These are phyloP conservation scores for Arbutus unedo DNA, from an alignment of 148 eudicot genomes.

Conservation along the genomic window DNA sequence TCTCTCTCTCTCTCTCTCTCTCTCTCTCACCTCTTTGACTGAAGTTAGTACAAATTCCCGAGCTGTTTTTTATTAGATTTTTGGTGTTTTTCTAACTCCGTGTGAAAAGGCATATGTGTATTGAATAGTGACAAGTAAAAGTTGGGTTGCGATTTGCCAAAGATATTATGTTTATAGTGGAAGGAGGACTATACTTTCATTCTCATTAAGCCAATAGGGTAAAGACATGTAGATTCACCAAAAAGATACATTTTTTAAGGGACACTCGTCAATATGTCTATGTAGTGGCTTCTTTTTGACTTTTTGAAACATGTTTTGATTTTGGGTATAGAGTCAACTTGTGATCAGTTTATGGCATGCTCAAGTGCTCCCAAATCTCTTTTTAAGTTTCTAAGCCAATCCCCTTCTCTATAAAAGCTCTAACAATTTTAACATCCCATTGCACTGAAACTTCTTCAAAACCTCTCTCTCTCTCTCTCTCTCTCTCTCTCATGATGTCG, in stretches of 20 bases:
- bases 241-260: neutral
- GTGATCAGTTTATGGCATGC: neutral
- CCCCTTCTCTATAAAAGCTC: constrained; percentile 14
- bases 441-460: constrained; percentile 3
- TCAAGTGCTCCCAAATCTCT: neutral
- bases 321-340: neutral
- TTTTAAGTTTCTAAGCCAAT: neutral
- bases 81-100: constrained; percentile 2
- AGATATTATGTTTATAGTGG: constrained; percentile 19
- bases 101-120: constrained; percentile 1
- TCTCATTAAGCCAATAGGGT: constrained; percentile 19
- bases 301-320: neutral
- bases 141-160: constrained; percentile 32
- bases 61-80: constrained; percentile 23
- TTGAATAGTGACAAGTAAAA: constrained; percentile 21
- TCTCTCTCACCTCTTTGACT: too few relatives aligned
- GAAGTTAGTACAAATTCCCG: constrained; percentile 11
- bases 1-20: too few relatives aligned
- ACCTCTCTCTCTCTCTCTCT: neutral
- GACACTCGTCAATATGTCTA: neutral
- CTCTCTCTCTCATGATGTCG: constrained; percentile 33
- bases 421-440: neutral
- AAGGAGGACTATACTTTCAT: constrained; percentile 21
- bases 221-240: constrained; percentile 12
- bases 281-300: neutral